Conservation (phyloP, 225 moss, liverwort and hornwort genomes). For the Climacium dendroides region DNA sequence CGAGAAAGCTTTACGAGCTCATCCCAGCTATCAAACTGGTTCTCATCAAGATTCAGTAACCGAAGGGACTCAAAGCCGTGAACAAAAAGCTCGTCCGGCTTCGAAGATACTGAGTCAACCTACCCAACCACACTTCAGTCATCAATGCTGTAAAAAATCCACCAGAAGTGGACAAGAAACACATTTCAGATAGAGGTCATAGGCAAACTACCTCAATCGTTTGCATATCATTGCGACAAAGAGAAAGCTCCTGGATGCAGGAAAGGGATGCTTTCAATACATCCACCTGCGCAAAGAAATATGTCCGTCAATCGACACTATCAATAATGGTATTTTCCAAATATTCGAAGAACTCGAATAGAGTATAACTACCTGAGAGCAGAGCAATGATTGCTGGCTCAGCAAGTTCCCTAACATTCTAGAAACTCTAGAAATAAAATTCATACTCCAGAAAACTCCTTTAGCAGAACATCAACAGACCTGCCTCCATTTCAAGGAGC, state of each 20-base stretch:
- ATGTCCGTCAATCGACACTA: not conserved
- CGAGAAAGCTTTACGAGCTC: slow-evolving; percentile 81
- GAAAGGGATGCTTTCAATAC: slow-evolving; percentile 46
- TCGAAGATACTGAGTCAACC: slow-evolving; percentile 7
- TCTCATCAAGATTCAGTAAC: slow-evolving; percentile 86
- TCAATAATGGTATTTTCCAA: not conserved
- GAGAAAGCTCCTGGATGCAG: slow-evolving; percentile 67
- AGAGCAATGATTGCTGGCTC: not conserved
- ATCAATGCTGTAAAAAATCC: not conserved
- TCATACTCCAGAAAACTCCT: not conserved
- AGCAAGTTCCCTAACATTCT: not conserved
- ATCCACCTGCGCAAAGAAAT: slow-evolving; percentile 50
- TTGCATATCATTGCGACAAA: slow-evolving; percentile 64
- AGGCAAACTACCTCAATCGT: slow-evolving; percentile 58
- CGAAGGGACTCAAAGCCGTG: slow-evolving; percentile 73
- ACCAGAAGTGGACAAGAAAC: not conserved
- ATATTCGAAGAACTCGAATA: not conserved
- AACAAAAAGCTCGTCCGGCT: slow-evolving; percentile 18
- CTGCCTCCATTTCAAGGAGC: slow-evolving; percentile 72
- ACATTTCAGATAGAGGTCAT: not conserved
- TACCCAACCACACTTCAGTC: slow-evolving; percentile 13
- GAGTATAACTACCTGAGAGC: not conserved
- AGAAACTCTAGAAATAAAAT: not conserved
- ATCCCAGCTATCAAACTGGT: slow-evolving; percentile 60
- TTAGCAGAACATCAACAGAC: slow-evolving; percentile 8